Percentiles rank a stretch among this genome's conserved stretches.
Conservation (phyloP, 192 early-diverging fungal species). For the Phycomyces blakesleeanus region DNA sequence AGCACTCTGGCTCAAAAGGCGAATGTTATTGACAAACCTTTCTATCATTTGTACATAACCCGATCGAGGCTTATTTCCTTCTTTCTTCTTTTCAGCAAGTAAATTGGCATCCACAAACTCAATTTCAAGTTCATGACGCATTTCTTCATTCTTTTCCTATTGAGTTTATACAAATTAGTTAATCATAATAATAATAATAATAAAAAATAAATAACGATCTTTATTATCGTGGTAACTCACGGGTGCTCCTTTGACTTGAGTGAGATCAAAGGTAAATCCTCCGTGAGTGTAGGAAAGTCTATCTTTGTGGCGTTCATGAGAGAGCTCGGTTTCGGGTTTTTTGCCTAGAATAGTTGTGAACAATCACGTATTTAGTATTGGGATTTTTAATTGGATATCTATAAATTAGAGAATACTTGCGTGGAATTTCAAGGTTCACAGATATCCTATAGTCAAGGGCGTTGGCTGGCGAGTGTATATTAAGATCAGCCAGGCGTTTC, state of each 20-base stretch:
- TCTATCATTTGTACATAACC: conserved; percentile 68
- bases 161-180: too few relatives aligned
- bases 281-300: conserved; percentile 83
- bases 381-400: neutral
- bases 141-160: conserved; percentile 40
- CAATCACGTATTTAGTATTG: too few relatives aligned
- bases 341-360: conserved; percentile 16
- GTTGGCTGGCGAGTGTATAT: conserved; percentile 78
- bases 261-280: conserved; percentile 83
- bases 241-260: conserved; percentile 64
- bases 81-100: conserved; percentile 53
- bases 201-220: too few relatives aligned
- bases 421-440: conserved; percentile 72
- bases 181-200: too few relatives aligned
- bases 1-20: conserved; percentile 45
- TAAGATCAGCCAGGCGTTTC: conserved; percentile 75
- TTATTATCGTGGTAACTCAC: too few relatives aligned
- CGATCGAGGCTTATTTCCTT: conserved; percentile 55
- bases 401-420: conserved; percentile 37
- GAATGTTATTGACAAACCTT: conserved; percentile 75
- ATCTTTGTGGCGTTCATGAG: conserved; percentile 78
- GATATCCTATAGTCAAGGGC: conserved; percentile 85
- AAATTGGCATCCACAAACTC: conserved; percentile 63
- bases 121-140: conserved; percentile 81
- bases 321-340: conserved; percentile 43